These are phyloP conservation scores for Talaromyces sp. DNA, from an alignment of 2,329 filamentous ascomycete genomes.

Conservation along the genomic window DNA sequence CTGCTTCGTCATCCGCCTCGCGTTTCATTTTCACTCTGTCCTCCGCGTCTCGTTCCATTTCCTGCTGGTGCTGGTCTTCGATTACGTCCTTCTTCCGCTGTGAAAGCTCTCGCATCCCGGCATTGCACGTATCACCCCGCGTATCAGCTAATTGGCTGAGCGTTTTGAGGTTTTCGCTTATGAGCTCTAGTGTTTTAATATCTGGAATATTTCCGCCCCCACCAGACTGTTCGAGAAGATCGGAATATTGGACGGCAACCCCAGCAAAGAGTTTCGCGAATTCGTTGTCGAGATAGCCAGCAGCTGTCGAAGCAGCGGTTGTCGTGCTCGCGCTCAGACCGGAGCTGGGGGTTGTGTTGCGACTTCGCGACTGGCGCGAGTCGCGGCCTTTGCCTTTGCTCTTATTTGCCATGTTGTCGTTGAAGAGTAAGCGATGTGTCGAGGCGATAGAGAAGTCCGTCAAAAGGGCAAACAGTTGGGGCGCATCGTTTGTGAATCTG, in stretches of 20 bases:
- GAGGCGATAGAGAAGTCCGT: neutral
- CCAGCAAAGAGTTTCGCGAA: slow-evolving; percentile 48
- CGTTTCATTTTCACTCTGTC: slow-evolving; percentile 49
- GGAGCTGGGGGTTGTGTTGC: slow-evolving; percentile 62
- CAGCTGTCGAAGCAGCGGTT: slow-evolving; percentile 30
- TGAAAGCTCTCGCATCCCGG: slow-evolving; percentile 58
- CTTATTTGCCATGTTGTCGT: slow-evolving; percentile 36
- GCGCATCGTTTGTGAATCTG: neutral
- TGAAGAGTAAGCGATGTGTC: neutral
- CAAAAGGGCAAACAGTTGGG: neutral
- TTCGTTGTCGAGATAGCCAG: slow-evolving; percentile 56
- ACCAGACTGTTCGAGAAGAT: slow-evolving; percentile 56
- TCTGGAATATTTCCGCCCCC: slow-evolving; percentile 49
- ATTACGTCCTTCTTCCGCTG: slow-evolving; percentile 56
- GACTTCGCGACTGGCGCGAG: slow-evolving; percentile 54
- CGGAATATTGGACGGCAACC: slow-evolving; percentile 52
- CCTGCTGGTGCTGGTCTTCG: slow-evolving; percentile 51
- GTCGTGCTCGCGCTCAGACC: slow-evolving; percentile 47
- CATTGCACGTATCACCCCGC: slow-evolving; percentile 58
- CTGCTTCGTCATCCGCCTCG: slow-evolving; percentile 45
- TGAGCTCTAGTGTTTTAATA: slow-evolving; percentile 46
- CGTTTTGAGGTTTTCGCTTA: slow-evolving; percentile 54
- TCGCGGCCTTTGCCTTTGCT: slow-evolving; percentile 55
- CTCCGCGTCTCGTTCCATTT: slow-evolving; percentile 48
- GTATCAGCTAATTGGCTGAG: slow-evolving; percentile 57